phyloP scores from a whole-genome alignment of 192 early-diverging fungal genomes.

The Podila horticola region DNA sequence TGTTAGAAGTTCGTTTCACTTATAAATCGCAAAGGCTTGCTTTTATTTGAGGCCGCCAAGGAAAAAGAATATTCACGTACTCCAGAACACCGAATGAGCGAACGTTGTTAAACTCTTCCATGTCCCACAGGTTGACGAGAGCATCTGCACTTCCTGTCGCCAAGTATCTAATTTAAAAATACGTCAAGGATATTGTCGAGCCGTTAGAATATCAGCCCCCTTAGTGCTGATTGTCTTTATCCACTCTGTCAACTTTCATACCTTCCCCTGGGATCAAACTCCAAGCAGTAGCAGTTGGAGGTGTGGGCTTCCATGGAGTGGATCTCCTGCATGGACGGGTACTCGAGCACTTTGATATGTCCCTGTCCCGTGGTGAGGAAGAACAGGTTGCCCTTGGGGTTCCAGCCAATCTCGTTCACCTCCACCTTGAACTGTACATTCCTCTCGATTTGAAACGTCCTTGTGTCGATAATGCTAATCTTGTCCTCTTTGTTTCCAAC shows the following conservation, averaged over 20 bases:
- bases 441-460: slow-evolving; percentile 40
- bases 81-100: slow-evolving; percentile 74
- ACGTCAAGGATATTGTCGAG: not conserved
- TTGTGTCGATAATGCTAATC: slow-evolving; percentile 82
- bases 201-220: not conserved
- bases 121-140: slow-evolving; percentile 79
- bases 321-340: slow-evolving; percentile 67
- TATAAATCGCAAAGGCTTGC: not conserved
- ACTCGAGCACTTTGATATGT: slow-evolving; percentile 73
- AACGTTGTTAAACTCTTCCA: slow-evolving; percentile 69
- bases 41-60: not conserved
- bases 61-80: slow-evolving; percentile 51
- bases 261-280: slow-evolving; percentile 80
- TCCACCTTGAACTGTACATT: slow-evolving; percentile 34
- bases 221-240: too few relatives aligned
- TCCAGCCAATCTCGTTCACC: slow-evolving; percentile 88
- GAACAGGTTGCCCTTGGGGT: slow-evolving; percentile 75
- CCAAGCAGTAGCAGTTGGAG: slow-evolving; percentile 82
- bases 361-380: slow-evolving; percentile 83
- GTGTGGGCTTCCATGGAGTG: slow-evolving; percentile 76
- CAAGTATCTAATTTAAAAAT: slow-evolving; percentile 69
- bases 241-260: not conserved
- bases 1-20: too few relatives aligned
- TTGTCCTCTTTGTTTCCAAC: slow-evolving; percentile 87
- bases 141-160: slow-evolving; percentile 85